Evolutionary conservation across 2,329 filamentous ascomycete species (phyloP).

Genomic region (Diaporthe sp.): DNA sequence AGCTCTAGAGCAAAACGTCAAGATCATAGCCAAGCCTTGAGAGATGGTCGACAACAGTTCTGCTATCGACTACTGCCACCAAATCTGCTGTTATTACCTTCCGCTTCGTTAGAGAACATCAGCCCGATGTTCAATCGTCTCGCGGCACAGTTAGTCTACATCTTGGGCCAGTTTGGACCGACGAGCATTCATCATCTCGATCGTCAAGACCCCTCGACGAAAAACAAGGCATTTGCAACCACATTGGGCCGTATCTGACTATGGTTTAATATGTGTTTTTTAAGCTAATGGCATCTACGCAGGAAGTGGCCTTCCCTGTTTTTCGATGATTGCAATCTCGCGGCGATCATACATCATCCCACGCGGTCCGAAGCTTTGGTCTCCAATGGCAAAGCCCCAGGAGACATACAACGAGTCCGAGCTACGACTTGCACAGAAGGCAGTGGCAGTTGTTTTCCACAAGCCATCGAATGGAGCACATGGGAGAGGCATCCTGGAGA

Average conservation of each 20-base stretch:
- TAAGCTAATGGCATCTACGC: not conserved
- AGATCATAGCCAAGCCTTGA: too few species aligned
- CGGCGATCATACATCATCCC: not conserved
- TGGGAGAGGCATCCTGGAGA: too few species aligned
- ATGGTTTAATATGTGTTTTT: not conserved
- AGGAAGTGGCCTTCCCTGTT: not conserved
- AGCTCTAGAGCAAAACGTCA: too few species aligned
- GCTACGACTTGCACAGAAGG: too few species aligned
- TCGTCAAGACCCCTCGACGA: not conserved
- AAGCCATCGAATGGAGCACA: too few species aligned
- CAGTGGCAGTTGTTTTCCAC: too few species aligned
- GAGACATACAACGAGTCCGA: not conserved
- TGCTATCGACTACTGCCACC: not conserved
- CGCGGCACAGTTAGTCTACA: not conserved
- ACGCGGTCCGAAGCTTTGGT: not conserved
- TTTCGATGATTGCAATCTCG: not conserved
- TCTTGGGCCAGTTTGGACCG: not conserved
- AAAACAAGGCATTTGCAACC: not conserved
- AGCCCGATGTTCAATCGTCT: not conserved
- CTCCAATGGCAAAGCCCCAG: not conserved
- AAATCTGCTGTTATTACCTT: not conserved
- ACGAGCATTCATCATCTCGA: not conserved
- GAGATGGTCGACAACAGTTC: too few species aligned
- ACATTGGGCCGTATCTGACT: not conserved
- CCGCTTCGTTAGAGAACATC: not conserved